Percentiles rank a stretch among this genome's conserved stretches.
phyloP scores from a whole-genome alignment of 169 alveolate species.

The Plasmodium ovale region DNA sequence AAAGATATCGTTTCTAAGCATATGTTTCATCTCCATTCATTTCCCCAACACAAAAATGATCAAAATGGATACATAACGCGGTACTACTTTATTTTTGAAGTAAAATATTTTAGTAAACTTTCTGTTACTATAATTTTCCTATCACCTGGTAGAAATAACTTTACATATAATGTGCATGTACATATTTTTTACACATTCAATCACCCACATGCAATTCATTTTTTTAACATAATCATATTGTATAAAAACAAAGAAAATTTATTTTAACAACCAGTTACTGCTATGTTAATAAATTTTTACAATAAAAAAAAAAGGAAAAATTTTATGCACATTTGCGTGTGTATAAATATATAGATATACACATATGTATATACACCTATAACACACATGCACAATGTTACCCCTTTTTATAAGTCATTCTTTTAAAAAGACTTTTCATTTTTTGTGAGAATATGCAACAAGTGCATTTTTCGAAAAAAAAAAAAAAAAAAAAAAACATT shows the following conservation, averaged over 20 bases:
- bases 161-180: slow-evolving; percentile 5
- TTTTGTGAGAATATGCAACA: slow-evolving; percentile 11
- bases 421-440: slow-evolving; percentile 13
- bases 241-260: slow-evolving; percentile 36
- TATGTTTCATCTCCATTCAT: too few relatives aligned
- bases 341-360: slow-evolving; percentile 9
- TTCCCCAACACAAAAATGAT: too few relatives aligned
- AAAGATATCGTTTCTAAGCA: slow-evolving; percentile 15
- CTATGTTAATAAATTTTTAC: slow-evolving; percentile 49
- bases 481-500: too few relatives aligned
- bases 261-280: slow-evolving; percentile 18
- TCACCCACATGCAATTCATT: background rate
- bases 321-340: slow-evolving; percentile 2
- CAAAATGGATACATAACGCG: too few relatives aligned
- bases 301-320: slow-evolving; percentile 31
- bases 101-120: too few relatives aligned
- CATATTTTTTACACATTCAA: background rate
- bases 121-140: too few relatives aligned
- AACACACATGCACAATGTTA: too few relatives aligned
- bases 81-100: too few relatives aligned
- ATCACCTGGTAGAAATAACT: background rate
- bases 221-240: background rate
- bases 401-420: slow-evolving; percentile 1
- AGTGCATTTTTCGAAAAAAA: background rate
- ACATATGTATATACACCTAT: slow-evolving; percentile 7